Evolutionary conservation across 1,284 basidiomycete genomes (phyloP), one percentile per base, ranked within the genome.

Genomic region (Schizopora paradoxa): DNA sequence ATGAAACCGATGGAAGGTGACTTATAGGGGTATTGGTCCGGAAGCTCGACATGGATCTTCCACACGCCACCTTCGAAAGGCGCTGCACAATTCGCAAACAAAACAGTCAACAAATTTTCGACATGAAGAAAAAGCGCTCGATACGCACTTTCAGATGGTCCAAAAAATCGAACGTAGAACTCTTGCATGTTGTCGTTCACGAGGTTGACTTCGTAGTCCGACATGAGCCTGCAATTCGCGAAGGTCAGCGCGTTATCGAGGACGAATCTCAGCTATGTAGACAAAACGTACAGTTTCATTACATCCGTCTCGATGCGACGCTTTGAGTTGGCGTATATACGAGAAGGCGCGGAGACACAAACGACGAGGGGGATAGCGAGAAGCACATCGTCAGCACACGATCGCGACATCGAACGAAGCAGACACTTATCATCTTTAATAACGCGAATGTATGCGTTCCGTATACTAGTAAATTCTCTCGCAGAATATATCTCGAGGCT

Each of bases 21-120:
- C 68, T 99, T 99, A 82, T 89, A 99, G 1, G 95, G 96, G 62
- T 99, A 99, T 66, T 96, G 91, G 59, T 98, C 93, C 3, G 96
- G 95, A n/a, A 99, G 76, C 63, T 99, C 96, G 49, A 99, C 96
- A 60, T 98, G 96, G 51, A 99, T 94, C 77, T 95, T 97, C 95
- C 95, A 99, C 36, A 94, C 88, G 34, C 96, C 95, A 40, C 90
- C 89, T 21, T 87, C 82, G 61, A 98, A 99, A 1, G 94, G 95
- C 35, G 95, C 95, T 98, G 40, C 21, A 33, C 34, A 49, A 45
- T 41, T 21, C 48, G 33, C 8, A 19, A 19, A 26, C 43, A 31
- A 39, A 25, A n/a, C n/a, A n/a, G n/a, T n/a, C n/a, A n/a, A n/a
- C n/a, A n/a, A n/a, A n/a, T n/a, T n/a, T n/a, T n/a, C n/a, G n/a